Evolutionary conservation across 2,329 filamentous ascomycete species (phyloP).

Genomic region (Hymenoscyphus linearis): DNA sequence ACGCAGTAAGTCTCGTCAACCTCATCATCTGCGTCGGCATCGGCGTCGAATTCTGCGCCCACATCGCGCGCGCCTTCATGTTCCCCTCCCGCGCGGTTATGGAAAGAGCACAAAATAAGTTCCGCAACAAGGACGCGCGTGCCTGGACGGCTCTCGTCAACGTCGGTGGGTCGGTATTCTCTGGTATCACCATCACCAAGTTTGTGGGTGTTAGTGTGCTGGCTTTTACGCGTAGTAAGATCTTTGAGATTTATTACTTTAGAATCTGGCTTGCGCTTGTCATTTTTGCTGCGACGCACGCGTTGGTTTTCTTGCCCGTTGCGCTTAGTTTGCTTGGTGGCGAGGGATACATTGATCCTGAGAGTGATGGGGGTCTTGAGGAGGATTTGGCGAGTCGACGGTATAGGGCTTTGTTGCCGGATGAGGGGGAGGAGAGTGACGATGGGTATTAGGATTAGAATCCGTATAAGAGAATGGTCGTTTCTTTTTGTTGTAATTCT

Average conservation of each 20-base stretch:
- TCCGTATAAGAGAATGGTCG: too few relatives aligned
- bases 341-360: constrained; percentile 80
- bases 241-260: constrained; percentile 99
- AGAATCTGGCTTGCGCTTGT: constrained; percentile 92
- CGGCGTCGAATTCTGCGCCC: constrained; percentile 93
- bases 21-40: constrained; percentile 97
- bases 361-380: constrained; percentile 81
- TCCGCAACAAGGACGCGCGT: constrained; percentile 76
- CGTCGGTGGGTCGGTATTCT: constrained; percentile 90
- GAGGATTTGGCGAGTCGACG: constrained; percentile 78
- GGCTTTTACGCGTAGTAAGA: constrained; percentile 94
- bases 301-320: constrained; percentile 86
- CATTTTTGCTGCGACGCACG: constrained; percentile 80
- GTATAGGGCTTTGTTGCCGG: constrained; percentile 71
- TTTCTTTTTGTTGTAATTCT: too few relatives aligned
- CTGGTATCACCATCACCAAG: constrained; percentile 94
- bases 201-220: constrained; percentile 86
- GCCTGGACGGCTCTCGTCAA: constrained; percentile 93
- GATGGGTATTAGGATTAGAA: constrained; percentile 22
- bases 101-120: constrained; percentile 71
- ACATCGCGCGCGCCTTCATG: constrained; percentile 92
- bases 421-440: constrained; percentile 60
- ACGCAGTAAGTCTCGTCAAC: constrained; percentile 93
- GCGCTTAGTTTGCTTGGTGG: constrained; percentile 82
- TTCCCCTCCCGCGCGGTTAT: constrained; percentile 82